phyloP scores from a whole-genome alignment of 2,329 filamentous ascomycete species.

The Gyromitra esculenta region DNA sequence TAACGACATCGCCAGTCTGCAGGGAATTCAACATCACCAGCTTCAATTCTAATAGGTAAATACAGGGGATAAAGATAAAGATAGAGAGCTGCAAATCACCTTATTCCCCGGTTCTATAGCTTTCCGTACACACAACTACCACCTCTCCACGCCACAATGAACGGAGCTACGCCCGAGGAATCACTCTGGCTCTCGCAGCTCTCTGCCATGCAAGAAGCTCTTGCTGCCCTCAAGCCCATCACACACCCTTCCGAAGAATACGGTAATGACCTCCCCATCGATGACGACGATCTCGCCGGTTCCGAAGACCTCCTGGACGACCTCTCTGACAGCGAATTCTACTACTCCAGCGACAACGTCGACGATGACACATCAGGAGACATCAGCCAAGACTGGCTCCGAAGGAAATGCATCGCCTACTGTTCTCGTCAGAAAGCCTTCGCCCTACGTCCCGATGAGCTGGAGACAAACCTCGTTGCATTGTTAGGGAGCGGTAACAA shows the following conservation, averaged over 20 bases:
- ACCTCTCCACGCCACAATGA: slow-evolving; percentile 1
- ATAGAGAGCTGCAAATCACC: background rate
- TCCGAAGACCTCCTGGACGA: slow-evolving; percentile 67
- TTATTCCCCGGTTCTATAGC: background rate
- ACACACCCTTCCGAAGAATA: slow-evolving; percentile 32
- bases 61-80: background rate
- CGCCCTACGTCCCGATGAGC: slow-evolving; percentile 71
- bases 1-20: background rate
- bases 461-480: slow-evolving; percentile 80
- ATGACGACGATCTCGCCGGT: slow-evolving; percentile 69
- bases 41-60: background rate
- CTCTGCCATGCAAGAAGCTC: slow-evolving; percentile 83
- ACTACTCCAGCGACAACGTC: slow-evolving; percentile 73
- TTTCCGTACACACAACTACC: background rate
- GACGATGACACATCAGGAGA: slow-evolving; percentile 63
- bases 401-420: slow-evolving; percentile 71
- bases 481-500: slow-evolving; percentile 74
- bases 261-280: slow-evolving; percentile 67
- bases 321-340: slow-evolving; percentile 73
- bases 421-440: slow-evolving; percentile 70
- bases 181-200: slow-evolving; percentile 86
- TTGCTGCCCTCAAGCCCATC: slow-evolving; percentile 72
- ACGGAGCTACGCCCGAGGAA: slow-evolving; percentile 60
- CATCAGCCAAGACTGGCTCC: slow-evolving; percentile 76
- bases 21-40: slow-evolving; percentile 5